Evolutionary conservation across 2,329 filamentous ascomycete species (phyloP), one percentile per base, ranked within the genome.

Genomic region (Hypoxylon sp.): DNA sequence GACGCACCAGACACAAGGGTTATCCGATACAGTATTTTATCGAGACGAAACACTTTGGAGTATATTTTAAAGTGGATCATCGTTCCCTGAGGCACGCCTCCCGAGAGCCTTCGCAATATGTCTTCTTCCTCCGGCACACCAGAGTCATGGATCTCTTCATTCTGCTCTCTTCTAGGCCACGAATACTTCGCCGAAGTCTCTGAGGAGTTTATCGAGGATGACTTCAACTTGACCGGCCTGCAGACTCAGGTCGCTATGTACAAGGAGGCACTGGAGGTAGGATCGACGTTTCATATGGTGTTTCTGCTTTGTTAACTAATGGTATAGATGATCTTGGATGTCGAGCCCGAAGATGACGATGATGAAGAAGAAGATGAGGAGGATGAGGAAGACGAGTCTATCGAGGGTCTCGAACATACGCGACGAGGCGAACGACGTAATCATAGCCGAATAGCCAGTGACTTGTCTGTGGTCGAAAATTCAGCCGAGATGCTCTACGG

Each of bases 111-210:
- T 58, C 55, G 17, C 63, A 74, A 47, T 42, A 84, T 84, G 82
- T 85, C 82, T 63, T 80, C 80, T 45, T 83, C 82, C 40, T 84
- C 82, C 44, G 81, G 79, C 44, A 73, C 79, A 20, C 81, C 81
- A 57, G 94, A 99, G 78, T 96, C 92, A 47, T 99, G 94, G 94
- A 97, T 99, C 77, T 89, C 91, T 59, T 95, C 92, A 51, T 99
- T 97, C 73, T 99, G 94, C 78, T 91, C 90, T 27, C 80, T 97
- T 34, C 83, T 97, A 54, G 94, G 94, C 56, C 94, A 99, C 71
- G 94, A 99, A 74, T 99, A 97, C 77, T 99, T 99, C 73, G 94
- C 94, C 57, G 94, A 99, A 77, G 93, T 99, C 40, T 94, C 91
- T 34, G 94, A 99, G 75, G 94, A 99, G 68, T 99, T 99, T 67